Conservation (phyloP, 2,329 filamentous ascomycete species). For the Trichophyton equinum region DNA sequence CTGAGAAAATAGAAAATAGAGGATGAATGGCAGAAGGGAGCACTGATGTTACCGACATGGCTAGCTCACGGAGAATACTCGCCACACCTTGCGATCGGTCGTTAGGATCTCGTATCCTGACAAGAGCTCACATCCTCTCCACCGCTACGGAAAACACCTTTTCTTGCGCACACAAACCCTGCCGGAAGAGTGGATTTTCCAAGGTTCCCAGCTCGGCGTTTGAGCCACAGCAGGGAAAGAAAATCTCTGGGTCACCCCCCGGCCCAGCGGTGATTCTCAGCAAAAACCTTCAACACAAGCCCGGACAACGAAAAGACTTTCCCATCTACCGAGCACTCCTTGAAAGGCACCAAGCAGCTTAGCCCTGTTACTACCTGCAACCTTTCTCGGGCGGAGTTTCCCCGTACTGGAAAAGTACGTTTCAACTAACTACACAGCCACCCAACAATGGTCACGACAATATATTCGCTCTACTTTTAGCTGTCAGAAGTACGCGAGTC, state of each 20-base stretch:
- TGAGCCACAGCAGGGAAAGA: neutral
- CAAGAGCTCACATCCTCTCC: neutral
- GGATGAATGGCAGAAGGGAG: neutral
- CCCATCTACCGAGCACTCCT: neutral
- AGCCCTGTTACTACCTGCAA: neutral
- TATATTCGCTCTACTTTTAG: neutral
- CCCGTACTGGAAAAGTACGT: neutral
- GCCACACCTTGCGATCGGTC: neutral
- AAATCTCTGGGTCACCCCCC: neutral
- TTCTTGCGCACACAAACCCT: neutral
- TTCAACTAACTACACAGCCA: neutral
- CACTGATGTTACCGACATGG: too few species aligned
- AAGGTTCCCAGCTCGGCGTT: neutral
- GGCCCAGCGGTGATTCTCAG: neutral
- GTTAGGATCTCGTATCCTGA: neutral
- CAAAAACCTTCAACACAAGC: neutral
- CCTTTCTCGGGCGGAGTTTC: neutral
- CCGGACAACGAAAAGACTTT: neutral
- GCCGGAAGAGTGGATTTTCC: neutral
- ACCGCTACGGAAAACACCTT: neutral
- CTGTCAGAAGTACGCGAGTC: neutral
- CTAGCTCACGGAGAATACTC: neutral
- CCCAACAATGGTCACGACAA: neutral
- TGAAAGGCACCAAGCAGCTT: neutral
- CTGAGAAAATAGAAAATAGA: neutral